Evolutionary conservation across 2,329 filamentous ascomycete species (phyloP), one percentile per base, ranked within the genome.

Genomic region (Purpureocillium takamizusanense): DNA sequence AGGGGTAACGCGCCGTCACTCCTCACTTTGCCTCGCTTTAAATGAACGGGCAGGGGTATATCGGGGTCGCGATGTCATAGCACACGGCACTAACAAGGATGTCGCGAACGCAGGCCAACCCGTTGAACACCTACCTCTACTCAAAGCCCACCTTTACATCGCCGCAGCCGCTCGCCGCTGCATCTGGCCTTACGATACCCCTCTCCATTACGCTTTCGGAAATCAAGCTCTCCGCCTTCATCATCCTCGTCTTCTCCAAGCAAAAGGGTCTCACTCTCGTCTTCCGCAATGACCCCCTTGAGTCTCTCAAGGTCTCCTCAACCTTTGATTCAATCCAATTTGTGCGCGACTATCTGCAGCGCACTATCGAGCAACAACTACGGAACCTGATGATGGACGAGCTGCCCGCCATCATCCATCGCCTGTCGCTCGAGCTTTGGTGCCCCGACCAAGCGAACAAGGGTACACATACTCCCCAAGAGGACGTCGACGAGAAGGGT

Each of bases 241-340:
- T 98, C 50, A 95, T 98, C 42, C 64, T 98, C 36, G 92, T 98
- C 44, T 98, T 98, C 59, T 97, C 90, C 3, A 90, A 88, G 58
- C 88, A 95, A 65, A 98, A 98, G 59, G 92, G 92, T 15, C 74
- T 98, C 41, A 98, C 92, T 2, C 73, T 98, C 35, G 92, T 98
- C 33, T 98, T 98, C 60, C 83, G 92, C 52, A 97, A 98, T 74
- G 92, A 98, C 58, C 92, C 92, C 4, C 78, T 98, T 44, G 92
- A 98, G 59, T 95, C 90, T 4, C 79, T 98, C 54, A 97, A 95
- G 67, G 92, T 98, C 48, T 97, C 90, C 1, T 97, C 90, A 49
- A 98, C 92, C 33, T 98, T 98, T 62, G 92, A 98, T 66, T 95
- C 90, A 11, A 98, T 98, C 53, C 90, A 92, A 33, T 98, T 98